A percentile compares a stretch with the other conserved stretches of the same genome.
Conservation (phyloP, 305 asterid genomes). For the Solanum hybrid region DNA sequence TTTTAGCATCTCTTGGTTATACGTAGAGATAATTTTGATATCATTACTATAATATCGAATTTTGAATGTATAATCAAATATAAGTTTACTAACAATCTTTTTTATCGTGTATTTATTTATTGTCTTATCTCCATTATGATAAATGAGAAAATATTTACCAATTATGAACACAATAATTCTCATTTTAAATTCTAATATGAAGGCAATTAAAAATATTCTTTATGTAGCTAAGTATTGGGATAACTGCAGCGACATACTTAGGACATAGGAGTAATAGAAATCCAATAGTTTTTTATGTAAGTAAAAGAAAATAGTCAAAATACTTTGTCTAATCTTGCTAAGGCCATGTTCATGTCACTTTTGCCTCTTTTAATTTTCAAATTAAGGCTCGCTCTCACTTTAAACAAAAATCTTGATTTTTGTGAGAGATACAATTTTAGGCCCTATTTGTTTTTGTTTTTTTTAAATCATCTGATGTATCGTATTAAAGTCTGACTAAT, state of each 20-base stretch:
- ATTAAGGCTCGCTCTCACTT: background rate
- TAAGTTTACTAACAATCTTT: fast-evolving
- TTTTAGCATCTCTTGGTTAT: background rate
- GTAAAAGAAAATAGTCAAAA: background rate
- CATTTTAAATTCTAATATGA: background rate
- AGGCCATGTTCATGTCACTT: background rate
- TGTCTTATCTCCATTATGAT: background rate
- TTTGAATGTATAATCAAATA: background rate
- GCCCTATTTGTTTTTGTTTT: too few species aligned
- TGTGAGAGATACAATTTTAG: too few species aligned
- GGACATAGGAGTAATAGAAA: background rate
- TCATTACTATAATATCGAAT: background rate
- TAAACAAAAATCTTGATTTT: background rate
- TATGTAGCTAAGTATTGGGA: background rate
- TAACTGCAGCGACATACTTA: background rate
- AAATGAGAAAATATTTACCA: background rate
- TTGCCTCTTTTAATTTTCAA: background rate
- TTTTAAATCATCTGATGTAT: too few species aligned
- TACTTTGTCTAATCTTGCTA: background rate
- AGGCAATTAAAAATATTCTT: background rate
- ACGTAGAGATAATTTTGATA: too few species aligned
- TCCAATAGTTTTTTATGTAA: background rate
- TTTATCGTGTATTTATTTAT: background rate
- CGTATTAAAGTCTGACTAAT: too few species aligned
- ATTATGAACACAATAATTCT: background rate